phyloP scores from a whole-genome alignment of 495 filamentous ascomycete genomes.

The Haplographium delicatum region DNA sequence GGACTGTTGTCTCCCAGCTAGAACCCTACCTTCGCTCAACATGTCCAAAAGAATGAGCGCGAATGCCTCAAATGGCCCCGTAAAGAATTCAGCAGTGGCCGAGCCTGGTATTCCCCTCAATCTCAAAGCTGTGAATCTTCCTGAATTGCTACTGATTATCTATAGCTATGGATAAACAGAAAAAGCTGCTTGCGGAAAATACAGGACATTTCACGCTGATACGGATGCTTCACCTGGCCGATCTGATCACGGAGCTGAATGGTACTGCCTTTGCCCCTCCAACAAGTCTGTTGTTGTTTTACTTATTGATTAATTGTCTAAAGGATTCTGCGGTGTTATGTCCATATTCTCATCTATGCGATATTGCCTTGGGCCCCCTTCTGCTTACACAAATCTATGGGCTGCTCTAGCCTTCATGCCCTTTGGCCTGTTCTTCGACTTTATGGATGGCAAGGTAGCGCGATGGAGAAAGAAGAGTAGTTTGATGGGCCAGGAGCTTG shows the following conservation, averaged over 20 bases:
- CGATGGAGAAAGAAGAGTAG: conserved; percentile 93
- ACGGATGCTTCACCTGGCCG: conserved; percentile 87
- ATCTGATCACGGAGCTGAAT: conserved; percentile 93
- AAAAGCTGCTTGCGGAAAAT: conserved; percentile 68
- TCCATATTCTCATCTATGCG: conserved; percentile 94
- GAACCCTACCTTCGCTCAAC: too few relatives aligned
- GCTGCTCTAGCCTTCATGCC: conserved; percentile 83
- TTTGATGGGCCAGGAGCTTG: conserved; percentile 95
- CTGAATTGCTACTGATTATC: conserved; percentile 6
- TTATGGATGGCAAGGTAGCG: conserved; percentile 95
- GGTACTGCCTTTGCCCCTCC: conserved; percentile 50
- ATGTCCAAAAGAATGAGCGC: conserved; percentile 48
- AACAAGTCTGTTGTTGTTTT: too few relatives aligned
- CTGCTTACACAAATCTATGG: conserved; percentile 63
- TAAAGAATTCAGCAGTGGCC: conserved; percentile 26
- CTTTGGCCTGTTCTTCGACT: conserved; percentile 95
- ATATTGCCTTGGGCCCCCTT: conserved; percentile 76
- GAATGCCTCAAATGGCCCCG: conserved; percentile 35
- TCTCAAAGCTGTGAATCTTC: too few relatives aligned
- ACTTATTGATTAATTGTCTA: too few relatives aligned
- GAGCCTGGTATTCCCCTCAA: conserved; percentile 19
- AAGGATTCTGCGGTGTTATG: conserved; percentile 80
- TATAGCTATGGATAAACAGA: conserved; percentile 77
- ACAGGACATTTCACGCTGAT: conserved; percentile 65
- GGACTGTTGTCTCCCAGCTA: too few relatives aligned